Evolutionary conservation across 1,284 basidiomycete genomes (phyloP), one percentile per base, ranked within the genome.

Genomic region (Neotropicomus parvogracilis): DNA sequence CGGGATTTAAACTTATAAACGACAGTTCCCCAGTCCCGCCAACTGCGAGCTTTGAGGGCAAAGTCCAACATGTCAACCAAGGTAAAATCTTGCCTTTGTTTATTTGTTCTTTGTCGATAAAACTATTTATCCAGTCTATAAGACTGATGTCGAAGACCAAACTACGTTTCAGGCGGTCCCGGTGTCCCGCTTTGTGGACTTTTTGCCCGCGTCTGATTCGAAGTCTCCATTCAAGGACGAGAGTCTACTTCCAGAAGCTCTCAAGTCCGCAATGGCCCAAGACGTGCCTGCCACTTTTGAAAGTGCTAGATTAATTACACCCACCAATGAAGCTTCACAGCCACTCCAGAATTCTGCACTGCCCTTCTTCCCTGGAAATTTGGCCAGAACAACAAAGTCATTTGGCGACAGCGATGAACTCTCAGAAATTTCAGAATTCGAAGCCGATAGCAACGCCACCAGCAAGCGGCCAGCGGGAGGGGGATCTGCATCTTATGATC

Each of bases 1-100:
- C 58, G 8, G 58, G 51, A 34, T 27, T 65, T n/a, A 54, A 52
- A 44, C 65, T 69, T 34, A 26, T 29, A 14, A 53, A 53, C 21
- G 46, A 55, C 20, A 53, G 57, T 40, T 66, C 59, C 17, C 55
- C 63, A 11, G 37, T 52, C 29, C 46, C 53, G 2, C 64, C 53
- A 14, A 40, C 46, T 14, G 40, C 61, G 34, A 61, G 60, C 21
- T 67, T 69, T 19, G 67, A 66, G 51, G 63, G 56, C n/a, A 69
- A 65, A 52, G 44, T 65, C 21, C 65, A 59, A 40, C 66, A 54
- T 29, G 63, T 65, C 19, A 54, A 59, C 26, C 44, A 68, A 52
- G 62, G 63, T 69, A 40, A 42, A 32, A 24, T 37, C 26, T 10
- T 11, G 14, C 11, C 21, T 8, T 14, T 3, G 4, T 44, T 35